Base-by-base conservation (phyloP, 2,329 filamentous ascomycete species). In the Stemphylium beticola region DNA sequence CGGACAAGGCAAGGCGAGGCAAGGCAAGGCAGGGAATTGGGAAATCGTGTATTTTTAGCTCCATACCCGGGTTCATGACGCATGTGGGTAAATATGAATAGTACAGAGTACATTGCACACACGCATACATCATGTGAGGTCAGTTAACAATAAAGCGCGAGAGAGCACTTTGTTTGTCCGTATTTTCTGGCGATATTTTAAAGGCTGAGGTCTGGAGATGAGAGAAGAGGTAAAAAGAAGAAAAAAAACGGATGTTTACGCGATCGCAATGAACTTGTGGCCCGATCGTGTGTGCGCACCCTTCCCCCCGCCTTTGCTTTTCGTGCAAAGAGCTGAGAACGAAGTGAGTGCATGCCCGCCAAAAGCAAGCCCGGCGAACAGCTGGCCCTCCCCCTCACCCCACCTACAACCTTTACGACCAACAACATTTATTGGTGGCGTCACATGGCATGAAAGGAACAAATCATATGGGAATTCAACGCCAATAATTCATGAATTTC, bases 261-360 rank as follows among this genome's bases (percentile, higher is more conserved):
- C 17, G 2, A 36, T n/a, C n/a, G 45, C 41, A 37, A 45, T 48
- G 49, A 56, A 56, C 53, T 17, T 47, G 33, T 56, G 53, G 53
- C 53, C 53, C 38, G 44, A 53, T 43, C 42, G 18, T 47, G 34
- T 48, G 15, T 31, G 12, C 31, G 18, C 7, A 11, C 10, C 29
- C 32, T 14, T 20, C 12, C 38, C 33, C 43, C 8, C 22, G 24
- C 17, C 22, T 49, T 48, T 38, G 50, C 38, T 39, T 33, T 38
- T 42, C 14, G 44, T 33, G 26, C 26, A 29, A 29, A 10, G 9
- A 29, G 26, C 26, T 29, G 26, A 29, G 26, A 29, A 29, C 26
- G 26, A 5, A 10, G 26, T 47, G 49, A 39, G 47, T 55, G 41
- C 53, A n/a, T n/a, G n/a, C n/a, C n/a, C 26, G 32, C 51, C 31